phyloP scores from a whole-genome alignment of 1,139 yeast genomes.

The Lodderomyces parapsilosis region DNA sequence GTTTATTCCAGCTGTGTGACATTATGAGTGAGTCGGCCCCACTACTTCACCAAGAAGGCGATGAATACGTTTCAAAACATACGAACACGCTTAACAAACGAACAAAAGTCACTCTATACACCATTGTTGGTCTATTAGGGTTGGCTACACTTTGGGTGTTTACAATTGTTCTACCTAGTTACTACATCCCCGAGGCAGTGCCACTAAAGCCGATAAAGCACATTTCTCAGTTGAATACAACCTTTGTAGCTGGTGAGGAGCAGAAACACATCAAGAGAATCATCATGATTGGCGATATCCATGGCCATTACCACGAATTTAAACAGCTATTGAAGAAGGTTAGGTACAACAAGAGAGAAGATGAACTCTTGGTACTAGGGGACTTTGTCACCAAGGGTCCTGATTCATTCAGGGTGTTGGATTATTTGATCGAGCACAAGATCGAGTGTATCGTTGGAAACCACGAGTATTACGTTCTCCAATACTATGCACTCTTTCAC shows the following conservation, averaged over 20 bases:
- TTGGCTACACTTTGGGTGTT: constrained; percentile 28
- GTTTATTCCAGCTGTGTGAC: neutral
- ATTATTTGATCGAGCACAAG: constrained; percentile 58
- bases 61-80: constrained; percentile 12
- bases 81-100: constrained; percentile 5
- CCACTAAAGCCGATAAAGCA: constrained; percentile 26
- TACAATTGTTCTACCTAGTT: constrained; percentile 31
- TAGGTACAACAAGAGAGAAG: constrained; percentile 43
- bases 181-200: constrained; percentile 35
- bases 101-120: constrained; percentile 15
- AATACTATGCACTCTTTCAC: constrained; percentile 60
- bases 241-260: constrained; percentile 14
- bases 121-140: constrained; percentile 17
- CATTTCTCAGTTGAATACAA: constrained; percentile 25
- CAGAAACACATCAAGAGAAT: constrained; percentile 39
- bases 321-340: constrained; percentile 46
- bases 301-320: constrained; percentile 68
- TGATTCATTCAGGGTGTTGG: constrained; percentile 65
- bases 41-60: neutral
- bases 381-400: constrained; percentile 88
- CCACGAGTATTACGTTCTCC: constrained; percentile 71
- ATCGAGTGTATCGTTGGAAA: constrained; percentile 83
- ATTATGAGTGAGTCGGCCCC: constrained; percentile 2
- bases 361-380: constrained; percentile 72
- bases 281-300: constrained; percentile 82